Evolutionary conservation across 257 asterid species (phyloP), one percentile per base, ranked within the genome.

Genomic region (Buddleja alternifolia): DNA sequence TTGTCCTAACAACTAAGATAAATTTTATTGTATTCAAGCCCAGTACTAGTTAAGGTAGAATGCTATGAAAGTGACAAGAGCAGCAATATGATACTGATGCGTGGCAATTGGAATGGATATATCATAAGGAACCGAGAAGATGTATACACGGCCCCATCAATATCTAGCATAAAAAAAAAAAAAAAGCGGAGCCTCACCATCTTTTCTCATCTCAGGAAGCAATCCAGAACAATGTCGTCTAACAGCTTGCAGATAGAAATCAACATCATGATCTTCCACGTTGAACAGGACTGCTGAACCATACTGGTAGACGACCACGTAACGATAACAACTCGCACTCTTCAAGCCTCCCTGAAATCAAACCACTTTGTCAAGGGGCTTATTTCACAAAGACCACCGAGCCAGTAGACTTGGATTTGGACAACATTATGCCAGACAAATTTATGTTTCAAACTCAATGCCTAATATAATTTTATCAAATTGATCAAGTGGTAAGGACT

Each of bases 271-370:
- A 62, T 93, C 99, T 74, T 87, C 96, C 76, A 93, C 89, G 69
- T 93, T 93, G 86, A 93, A 89, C 64, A 93, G 78, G 70, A 93
- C 87, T 56, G 89, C 86, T 25, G 99, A 79, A 67, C 99, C 99
- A 80, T 93, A 93, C 72, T 89, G 96, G 86, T 82, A 93, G 36
- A 93, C 97, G 62, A 93, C 81, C 96, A 93, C 81, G 85, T 84
- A 89, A 44, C 81, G 86, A 45, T 74, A 73, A 79, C 76, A 47
- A 77, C 84, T 67, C 60, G 77, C 61, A 61, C 63, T 80, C 60
- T 64, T 80, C 69, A 71, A 44, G 36, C 78, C 69, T 62, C 58
- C 85, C 99, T 94, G 86, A 72, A 67, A 69, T 15, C 45, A 75
- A 78, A 36, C 47, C 25, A 73, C 20, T 70, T 71, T 42, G 15